Base-by-base conservation (phyloP, 2,329 filamentous ascomycete species). In the Talaromyces piceae region DNA sequence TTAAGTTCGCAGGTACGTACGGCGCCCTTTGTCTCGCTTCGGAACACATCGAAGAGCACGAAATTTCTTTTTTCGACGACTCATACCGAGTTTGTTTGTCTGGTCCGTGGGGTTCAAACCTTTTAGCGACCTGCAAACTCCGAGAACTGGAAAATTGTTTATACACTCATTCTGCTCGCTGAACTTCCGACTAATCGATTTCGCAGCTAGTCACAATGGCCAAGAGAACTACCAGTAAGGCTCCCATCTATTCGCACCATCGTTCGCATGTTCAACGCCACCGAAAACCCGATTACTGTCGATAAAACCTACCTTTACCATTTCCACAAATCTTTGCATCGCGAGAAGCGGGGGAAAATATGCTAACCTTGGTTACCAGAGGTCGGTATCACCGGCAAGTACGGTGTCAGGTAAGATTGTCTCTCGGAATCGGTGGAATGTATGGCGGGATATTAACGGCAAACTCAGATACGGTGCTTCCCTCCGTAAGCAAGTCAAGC, bases 371-470 rank as follows among this genome's bases (percentile, higher is more conserved):
- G 65, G 51, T 54, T 50, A 56, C 51, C 63, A 78, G 75, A 95
- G 87, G 90, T 95, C 84, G 89, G 89, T 76, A 91, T 96, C 76
- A 96, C 91, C 81, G 88, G 91, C 79, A 94, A 95, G 85, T 96
- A 95, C 80, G 91, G 91, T 83, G 91, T 87, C 73, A 88, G 90
- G 86, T 94, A 87, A 77, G 85, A 69, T 49, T 41, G 27, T 51
- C 41, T 13, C 45, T 20, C 33, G 5, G 51, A 46, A 46, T 18
- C 27, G 16, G 26, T 33, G 52, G 44, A 55, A 12, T 45, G 7
- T 12, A 22, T 26, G 4, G 18, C n/a, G 31, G n/a, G 26, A 54
- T 51, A 57, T 60, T 63, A 57, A 63, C 52, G 25, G 45, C 31
- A 56, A 55, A 50, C 51, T 55, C 65, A 91, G 89, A 83, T 95